These are phyloP conservation scores for Barnettozyma sp. DNA, from an alignment of 805 yeast genomes.

Conservation along the genomic window DNA sequence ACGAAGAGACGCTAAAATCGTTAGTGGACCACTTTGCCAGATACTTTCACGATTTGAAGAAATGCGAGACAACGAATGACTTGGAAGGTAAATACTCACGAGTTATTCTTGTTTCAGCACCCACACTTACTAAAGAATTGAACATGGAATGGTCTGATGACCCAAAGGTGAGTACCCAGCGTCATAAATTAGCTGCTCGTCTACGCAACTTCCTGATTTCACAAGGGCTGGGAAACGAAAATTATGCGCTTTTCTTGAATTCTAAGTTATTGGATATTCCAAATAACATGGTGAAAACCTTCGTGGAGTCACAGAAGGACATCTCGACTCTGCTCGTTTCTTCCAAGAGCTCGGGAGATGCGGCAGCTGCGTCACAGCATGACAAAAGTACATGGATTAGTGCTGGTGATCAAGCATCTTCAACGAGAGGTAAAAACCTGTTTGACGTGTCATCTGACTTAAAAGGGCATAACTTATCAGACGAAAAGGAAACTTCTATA, in stretches of 20 bases:
- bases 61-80: neutral
- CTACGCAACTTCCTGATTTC: constrained; percentile 23
- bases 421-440: neutral
- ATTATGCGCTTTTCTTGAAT: constrained; percentile 27
- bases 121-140: constrained; percentile 14
- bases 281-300: constrained; percentile 20
- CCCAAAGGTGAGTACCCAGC: constrained; percentile 23
- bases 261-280: constrained; percentile 26
- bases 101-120: constrained; percentile 23
- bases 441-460: constrained; percentile 2
- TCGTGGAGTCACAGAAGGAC: constrained; percentile 24
- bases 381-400: constrained; percentile 28
- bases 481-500: constrained; percentile 3
- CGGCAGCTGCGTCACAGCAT: neutral
- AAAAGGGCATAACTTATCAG: constrained; percentile 12
- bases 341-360: constrained; percentile 17
- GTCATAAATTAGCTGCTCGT: constrained; percentile 22
- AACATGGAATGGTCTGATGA: constrained; percentile 17
- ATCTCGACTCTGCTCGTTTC: constrained; percentile 27
- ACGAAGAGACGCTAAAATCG: constrained; percentile 5
- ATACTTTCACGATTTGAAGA: constrained; percentile 6
- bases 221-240: constrained; percentile 23
- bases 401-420: constrained; percentile 1
- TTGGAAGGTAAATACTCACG: constrained; percentile 14
- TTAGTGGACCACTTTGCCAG: constrained; percentile 7